Conservation (phyloP, 768 basidiomycete genomes). For the Tephrocybe sp. region DNA sequence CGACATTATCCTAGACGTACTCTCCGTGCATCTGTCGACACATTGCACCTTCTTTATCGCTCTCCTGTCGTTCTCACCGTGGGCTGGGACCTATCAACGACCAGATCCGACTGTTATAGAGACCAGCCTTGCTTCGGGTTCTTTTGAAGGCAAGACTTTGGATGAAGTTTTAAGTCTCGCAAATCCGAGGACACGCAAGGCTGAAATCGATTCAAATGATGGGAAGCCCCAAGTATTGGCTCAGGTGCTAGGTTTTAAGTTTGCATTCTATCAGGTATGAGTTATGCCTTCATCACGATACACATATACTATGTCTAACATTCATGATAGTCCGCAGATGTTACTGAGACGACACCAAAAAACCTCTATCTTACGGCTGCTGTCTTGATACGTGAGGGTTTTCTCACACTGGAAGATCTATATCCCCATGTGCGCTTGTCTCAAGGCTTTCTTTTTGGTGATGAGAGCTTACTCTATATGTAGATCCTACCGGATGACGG, state of each 20-base stretch:
- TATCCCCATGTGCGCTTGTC: constrained; percentile 81
- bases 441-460: background rate
- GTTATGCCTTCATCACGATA: constrained; percentile 19
- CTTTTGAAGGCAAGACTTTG: constrained; percentile 59
- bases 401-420: constrained; percentile 83
- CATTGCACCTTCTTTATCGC: constrained; percentile 91
- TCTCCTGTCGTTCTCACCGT: constrained; percentile 84
- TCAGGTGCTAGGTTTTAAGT: constrained; percentile 98
- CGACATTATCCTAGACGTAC: constrained; percentile 90
- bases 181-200: constrained; percentile 34
- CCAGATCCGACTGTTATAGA: constrained; percentile 34
- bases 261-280: constrained; percentile 83
- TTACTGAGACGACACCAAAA: constrained; percentile 61
- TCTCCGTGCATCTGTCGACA: constrained; percentile 76
- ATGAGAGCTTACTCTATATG: background rate
- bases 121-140: constrained; percentile 34
- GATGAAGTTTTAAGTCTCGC: constrained; percentile 66
- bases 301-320: background rate
- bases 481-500: constrained; percentile 77
- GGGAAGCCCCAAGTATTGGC: constrained; percentile 65
- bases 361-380: constrained; percentile 83
- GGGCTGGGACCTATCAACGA: constrained; percentile 59
- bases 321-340: constrained; percentile 50
- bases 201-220: constrained; percentile 18
- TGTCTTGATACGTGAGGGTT: constrained; percentile 86